Evolutionary conservation across 495 filamentous ascomycete genomes (phyloP), one percentile per base, ranked within the genome.

Genomic region (Annulohypoxylon moriforme): DNA sequence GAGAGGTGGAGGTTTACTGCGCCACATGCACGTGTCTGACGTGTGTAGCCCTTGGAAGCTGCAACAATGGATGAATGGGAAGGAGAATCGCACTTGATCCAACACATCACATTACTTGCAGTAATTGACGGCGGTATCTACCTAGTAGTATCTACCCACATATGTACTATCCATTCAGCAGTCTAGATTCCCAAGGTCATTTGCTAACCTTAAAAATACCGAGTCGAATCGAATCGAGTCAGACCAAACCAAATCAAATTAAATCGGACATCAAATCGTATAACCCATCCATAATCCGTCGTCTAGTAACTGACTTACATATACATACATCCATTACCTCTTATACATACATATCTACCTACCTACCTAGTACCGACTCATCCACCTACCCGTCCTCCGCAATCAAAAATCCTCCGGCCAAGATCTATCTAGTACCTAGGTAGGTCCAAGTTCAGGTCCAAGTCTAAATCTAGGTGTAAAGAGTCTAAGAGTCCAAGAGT

Each of bases 401-500:
- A 64, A 34, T 64, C 18, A 29, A 57, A 38, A 42, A 34, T 34
- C 47, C 34, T 49, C 61, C 61, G 49, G 61, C 49, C 20, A 46
- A 56, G 44, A 52, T 18, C 18, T 42, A 42, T 42, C 8, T 38
- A 42, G 3, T 29, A 2, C 27, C 27, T 14, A n/a, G n/a, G 34
- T 36, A 34, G 29, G 9, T n/a, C 53, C 4, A 57, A 31, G 53
- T 38, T 25, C 53, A 40, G 5, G 53, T 57, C 29, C 27, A 57
- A n/a, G n/a, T n/a, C n/a, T n/a, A n/a, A n/a, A n/a, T n/a, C n/a
- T n/a, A n/a, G n/a, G n/a, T n/a, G n/a, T n/a, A n/a, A n/a, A n/a
- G n/a, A n/a, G n/a, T n/a, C n/a, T n/a, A n/a, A n/a, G n/a, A 31
- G 53, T 38, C 31, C 53, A 40, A 3, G 34, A 36, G 14, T 55